Evolutionary conservation across 2,329 filamentous ascomycete species (phyloP).

Genomic region (Nemania sp.): DNA sequence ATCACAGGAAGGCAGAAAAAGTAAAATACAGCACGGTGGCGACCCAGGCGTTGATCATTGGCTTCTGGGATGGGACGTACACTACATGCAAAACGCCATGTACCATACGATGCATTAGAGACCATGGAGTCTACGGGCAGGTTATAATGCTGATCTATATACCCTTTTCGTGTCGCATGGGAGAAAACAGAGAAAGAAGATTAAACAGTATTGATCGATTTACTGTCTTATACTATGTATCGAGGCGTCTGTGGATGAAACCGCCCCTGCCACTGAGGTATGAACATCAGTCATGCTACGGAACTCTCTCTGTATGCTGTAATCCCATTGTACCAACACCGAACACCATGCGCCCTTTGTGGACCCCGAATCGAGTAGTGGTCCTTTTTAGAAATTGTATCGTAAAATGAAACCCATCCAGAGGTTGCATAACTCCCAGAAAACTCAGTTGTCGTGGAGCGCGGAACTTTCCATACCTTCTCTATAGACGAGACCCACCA

Average conservation of each 20-base stretch:
- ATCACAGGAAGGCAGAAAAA: too few relatives aligned
- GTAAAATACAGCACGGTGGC: not conserved
- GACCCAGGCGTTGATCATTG: not conserved
- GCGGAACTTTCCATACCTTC: too few relatives aligned
- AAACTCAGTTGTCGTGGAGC: not conserved
- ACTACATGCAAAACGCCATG: constrained; percentile 7
- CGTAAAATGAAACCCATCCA: constrained; percentile 3
- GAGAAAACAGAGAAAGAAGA: not conserved
- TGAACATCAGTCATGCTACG: not conserved
- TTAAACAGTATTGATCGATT: too few relatives aligned
- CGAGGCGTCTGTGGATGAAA: not conserved
- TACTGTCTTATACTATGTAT: constrained; percentile 8
- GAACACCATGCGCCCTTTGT: constrained; percentile 26
- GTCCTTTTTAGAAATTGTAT: not conserved
- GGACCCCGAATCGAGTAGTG: not conserved
- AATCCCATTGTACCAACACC: constrained; percentile 10
- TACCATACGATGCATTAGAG: not conserved
- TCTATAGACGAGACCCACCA: not conserved
- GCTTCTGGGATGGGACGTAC: constrained; percentile 11
- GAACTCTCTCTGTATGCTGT: constrained; percentile 1
- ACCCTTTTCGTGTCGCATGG: not conserved
- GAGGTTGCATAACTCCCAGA: not conserved
- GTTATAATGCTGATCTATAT: not conserved
- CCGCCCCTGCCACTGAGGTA: not conserved
- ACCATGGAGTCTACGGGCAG: not conserved